Conservation (phyloP, 1,284 basidiomycete species). For the Austroboletus novae-zelandiae region DNA sequence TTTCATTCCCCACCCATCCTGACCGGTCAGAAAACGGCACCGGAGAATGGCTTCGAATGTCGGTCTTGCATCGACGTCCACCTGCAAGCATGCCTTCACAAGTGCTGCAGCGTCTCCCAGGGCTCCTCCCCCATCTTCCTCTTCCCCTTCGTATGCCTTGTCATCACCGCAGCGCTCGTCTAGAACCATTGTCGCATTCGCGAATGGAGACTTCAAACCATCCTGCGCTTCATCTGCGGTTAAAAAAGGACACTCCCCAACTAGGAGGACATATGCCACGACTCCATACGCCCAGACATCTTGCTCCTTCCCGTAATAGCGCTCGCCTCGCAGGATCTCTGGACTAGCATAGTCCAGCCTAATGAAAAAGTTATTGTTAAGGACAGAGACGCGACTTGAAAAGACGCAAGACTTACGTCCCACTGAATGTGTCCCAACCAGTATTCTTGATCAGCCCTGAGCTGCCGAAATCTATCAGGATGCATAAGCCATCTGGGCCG, state of each 20-base stretch:
- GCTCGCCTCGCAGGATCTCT: conserved; percentile 92
- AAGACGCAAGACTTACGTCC: conserved; percentile 62
- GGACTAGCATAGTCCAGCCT: conserved; percentile 97
- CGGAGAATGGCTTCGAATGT: conserved; percentile 78
- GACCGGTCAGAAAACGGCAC: conserved; percentile 74
- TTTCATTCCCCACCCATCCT: conserved; percentile 57
- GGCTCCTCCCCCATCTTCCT: conserved; percentile 76
- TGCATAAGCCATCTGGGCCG: conserved; percentile 71
- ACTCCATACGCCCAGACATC: conserved; percentile 99
- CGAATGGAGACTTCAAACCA: conserved; percentile 72
- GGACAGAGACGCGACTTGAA: conserved; percentile 13
- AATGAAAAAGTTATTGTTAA: conserved; percentile 6
- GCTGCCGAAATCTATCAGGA: conserved; percentile 96
- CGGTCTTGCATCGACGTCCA: conserved; percentile 72
- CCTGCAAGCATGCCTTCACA: conserved; percentile 74
- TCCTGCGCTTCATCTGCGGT: conserved; percentile 82
- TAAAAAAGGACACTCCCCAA: conserved; percentile 94
- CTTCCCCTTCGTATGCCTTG: conserved; percentile 68
- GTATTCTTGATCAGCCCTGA: conserved; percentile 82
- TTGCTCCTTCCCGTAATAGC: conserved; percentile 94
- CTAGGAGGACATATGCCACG: conserved; percentile 92
- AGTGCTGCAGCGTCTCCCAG: conserved; percentile 79
- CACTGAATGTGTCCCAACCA: conserved; percentile 95
- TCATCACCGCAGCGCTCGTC: conserved; percentile 75
- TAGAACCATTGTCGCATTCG: conserved; percentile 67